phyloP scores from a whole-genome alignment of 805 yeast genomes.

The Ogataea pignaliae region DNA sequence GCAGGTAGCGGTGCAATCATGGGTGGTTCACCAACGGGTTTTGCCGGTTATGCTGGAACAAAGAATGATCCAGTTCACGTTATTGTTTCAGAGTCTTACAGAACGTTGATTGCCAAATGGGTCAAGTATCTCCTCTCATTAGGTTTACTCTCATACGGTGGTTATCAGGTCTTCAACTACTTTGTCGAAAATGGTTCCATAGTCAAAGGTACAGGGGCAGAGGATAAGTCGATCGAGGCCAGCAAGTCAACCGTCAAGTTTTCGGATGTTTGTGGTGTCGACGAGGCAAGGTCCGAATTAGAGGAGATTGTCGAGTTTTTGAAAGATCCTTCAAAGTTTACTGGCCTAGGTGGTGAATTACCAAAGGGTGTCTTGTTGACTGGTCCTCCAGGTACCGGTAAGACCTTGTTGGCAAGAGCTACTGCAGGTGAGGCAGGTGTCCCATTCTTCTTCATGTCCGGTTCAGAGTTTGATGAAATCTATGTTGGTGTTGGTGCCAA shows the following conservation, averaged over 20 bases:
- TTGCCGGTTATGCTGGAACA: conserved; percentile 42
- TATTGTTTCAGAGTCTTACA: conserved; percentile 80
- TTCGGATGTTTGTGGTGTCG: conserved; percentile 94
- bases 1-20: conserved; percentile 25
- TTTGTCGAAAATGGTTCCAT: conserved; percentile 80
- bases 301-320: conserved; percentile 98
- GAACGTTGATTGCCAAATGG: conserved; percentile 79
- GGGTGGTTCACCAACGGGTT: conserved; percentile 13
- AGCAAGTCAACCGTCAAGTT: conserved; percentile 60
- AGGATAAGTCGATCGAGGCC: conserved; percentile 21
- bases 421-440: conserved; percentile 99
- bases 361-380: conserved; percentile 96
- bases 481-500: conserved; percentile 99
- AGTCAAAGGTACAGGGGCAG: conserved; percentile 19
- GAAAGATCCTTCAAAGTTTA: conserved; percentile 93
- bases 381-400: conserved; percentile 99
- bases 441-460: conserved; percentile 97
- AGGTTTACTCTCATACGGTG: conserved; percentile 75
- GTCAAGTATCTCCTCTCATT: conserved; percentile 82
- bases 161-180: conserved; percentile 72
- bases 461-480: conserved; percentile 96
- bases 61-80: conserved; percentile 88
- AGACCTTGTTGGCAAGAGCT: conserved; percentile 92
- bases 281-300: conserved; percentile 95
- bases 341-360: conserved; percentile 93